phyloP scores from a whole-genome alignment of 495 filamentous ascomycete species.

The Trichoderma orchidacearum region DNA sequence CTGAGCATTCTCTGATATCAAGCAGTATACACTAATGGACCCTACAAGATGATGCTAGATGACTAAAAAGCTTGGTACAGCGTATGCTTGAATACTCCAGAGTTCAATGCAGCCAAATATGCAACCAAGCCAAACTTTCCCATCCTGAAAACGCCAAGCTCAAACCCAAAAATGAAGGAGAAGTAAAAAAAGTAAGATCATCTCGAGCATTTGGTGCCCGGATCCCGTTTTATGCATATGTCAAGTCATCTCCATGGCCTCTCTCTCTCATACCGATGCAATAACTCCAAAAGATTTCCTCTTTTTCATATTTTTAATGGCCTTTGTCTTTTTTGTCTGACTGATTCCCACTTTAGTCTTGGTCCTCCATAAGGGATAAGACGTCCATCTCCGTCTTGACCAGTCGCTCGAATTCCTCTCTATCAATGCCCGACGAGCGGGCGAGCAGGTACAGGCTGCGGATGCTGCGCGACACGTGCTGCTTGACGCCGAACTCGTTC shows the following conservation, averaged over 20 bases:
- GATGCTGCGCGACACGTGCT: slow-evolving; percentile 77
- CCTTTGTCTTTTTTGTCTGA: background rate
- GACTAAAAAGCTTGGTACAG: no score
- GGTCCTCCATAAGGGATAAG: slow-evolving; percentile 61
- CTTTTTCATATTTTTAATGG: background rate
- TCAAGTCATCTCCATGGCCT: no score
- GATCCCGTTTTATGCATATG: no score
- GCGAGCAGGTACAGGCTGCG: slow-evolving; percentile 81
- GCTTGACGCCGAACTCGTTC: slow-evolving; percentile 69
- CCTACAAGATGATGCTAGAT: no score
- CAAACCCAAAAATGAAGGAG: background rate
- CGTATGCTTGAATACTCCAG: no score
- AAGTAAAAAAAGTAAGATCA: background rate
- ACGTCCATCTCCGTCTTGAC: slow-evolving; percentile 70
- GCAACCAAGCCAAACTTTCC: no score
- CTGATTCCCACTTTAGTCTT: slow-evolving; percentile 13
- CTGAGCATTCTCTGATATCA: no score
- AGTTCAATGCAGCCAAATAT: no score
- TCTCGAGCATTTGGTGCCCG: no score
- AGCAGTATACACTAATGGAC: no score
- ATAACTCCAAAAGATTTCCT: background rate
- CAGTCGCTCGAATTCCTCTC: slow-evolving; percentile 70
- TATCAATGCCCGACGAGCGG: slow-evolving; percentile 63
- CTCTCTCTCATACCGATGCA: background rate
- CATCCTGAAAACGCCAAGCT: background rate